Conservation (phyloP, 306 rosid species). For the Senna siamea region DNA sequence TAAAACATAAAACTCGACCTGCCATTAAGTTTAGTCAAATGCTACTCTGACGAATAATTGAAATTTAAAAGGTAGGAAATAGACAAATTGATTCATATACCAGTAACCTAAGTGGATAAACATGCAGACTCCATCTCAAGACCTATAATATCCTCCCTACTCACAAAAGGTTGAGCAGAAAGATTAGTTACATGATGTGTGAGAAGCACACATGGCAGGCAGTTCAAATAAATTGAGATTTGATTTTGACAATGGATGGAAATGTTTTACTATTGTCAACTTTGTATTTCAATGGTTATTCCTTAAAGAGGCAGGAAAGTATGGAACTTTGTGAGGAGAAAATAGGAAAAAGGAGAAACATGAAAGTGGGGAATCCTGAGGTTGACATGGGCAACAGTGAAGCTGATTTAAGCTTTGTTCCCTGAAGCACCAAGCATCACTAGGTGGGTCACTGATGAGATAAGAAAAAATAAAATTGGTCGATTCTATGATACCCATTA, state of each 20-base stretch:
- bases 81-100: conserved; percentile 32
- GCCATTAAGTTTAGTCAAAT: conserved; percentile 37
- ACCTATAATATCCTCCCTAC: conserved; percentile 44
- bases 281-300: conserved; percentile 50
- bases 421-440: conserved; percentile 70
- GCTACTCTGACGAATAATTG: conserved; percentile 48
- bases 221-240: conserved; percentile 51
- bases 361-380: conserved; percentile 85
- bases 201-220: conserved; percentile 65
- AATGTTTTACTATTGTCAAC: conserved; percentile 50
- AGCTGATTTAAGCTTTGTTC: conserved; percentile 75
- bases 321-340: conserved; percentile 47
- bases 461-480: conserved; percentile 36
- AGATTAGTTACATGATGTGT: conserved; percentile 45
- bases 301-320: conserved; percentile 49
- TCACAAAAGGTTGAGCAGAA: conserved; percentile 30
- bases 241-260: conserved; percentile 55
- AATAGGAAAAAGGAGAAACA: conserved; percentile 42
- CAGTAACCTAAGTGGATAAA: conserved; percentile 51
- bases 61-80: conserved; percentile 41
- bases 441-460: conserved; percentile 56
- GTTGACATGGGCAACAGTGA: conserved; percentile 58
- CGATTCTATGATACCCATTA: background rate
- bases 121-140: conserved; percentile 50
- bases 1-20: background rate